Percentiles rank a stretch among this genome's conserved stretches.
Evolutionary conservation across 2,329 filamentous ascomycete genomes (phyloP).

Genomic region (Phyllosticta paracitricarpa): DNA sequence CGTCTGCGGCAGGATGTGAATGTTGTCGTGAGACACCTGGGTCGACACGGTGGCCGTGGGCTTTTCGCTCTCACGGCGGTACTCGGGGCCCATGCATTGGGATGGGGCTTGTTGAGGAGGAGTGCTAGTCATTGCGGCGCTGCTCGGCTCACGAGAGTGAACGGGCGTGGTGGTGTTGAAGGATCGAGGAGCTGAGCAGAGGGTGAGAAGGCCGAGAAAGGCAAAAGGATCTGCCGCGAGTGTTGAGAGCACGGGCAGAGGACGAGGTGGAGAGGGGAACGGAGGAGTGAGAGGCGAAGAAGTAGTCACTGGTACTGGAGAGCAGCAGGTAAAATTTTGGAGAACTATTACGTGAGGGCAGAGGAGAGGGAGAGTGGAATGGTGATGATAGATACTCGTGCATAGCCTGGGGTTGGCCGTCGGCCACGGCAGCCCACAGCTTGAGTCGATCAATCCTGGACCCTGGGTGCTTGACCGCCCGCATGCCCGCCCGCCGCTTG

Average conservation of each 20-base stretch:
- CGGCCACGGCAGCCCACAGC: not conserved
- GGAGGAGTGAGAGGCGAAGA: not conserved
- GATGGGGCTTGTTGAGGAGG: slow-evolving; percentile 30
- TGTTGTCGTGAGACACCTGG: slow-evolving; percentile 70
- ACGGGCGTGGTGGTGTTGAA: not conserved
- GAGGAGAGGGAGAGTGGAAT: not conserved
- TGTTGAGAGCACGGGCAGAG: not conserved
- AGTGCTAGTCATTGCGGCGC: slow-evolving; percentile 3
- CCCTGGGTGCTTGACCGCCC: not conserved
- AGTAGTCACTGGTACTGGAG: not conserved
- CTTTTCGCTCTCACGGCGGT: slow-evolving; percentile 66
- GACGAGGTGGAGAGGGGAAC: not conserved
- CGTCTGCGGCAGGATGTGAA: slow-evolving; percentile 83
- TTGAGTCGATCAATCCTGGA: not conserved
- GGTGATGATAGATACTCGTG: not conserved
- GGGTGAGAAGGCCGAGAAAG: not conserved
- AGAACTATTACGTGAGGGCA: not conserved
- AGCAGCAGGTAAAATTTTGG: not conserved
- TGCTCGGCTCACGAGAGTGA: not conserved
- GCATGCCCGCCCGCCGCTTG: not conserved
- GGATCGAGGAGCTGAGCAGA: not conserved
- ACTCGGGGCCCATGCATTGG: slow-evolving; percentile 68
- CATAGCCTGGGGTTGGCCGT: not conserved
- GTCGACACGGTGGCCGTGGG: slow-evolving; percentile 84
- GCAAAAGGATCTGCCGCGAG: not conserved